Conservation (phyloP, 2,329 filamentous ascomycete species). For the Botryosphaeria dothidea region DNA sequence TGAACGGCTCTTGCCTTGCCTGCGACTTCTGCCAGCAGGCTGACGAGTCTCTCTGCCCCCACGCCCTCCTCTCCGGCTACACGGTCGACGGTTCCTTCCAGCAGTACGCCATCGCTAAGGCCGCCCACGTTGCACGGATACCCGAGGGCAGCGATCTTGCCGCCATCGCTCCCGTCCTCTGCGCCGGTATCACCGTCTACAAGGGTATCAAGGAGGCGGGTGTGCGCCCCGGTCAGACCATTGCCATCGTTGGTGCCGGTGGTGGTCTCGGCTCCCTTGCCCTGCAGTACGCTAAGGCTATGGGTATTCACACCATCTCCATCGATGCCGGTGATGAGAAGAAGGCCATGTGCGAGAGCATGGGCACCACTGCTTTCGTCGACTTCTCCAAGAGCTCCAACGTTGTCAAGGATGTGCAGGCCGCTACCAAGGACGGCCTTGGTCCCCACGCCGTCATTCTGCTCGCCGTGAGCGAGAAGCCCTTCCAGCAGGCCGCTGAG, state of each 20-base stretch:
- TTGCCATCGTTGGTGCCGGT: constrained; percentile 84
- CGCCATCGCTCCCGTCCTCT: constrained; percentile 76
- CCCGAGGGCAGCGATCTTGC: constrained; percentile 76
- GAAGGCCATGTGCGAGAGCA: constrained; percentile 62
- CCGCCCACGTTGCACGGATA: constrained; percentile 79
- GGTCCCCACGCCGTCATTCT: constrained; percentile 87
- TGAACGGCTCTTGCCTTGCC: constrained; percentile 81
- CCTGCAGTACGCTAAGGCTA: constrained; percentile 85
- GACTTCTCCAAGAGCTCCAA: constrained; percentile 79
- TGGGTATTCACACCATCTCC: constrained; percentile 80
- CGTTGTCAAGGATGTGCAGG: constrained; percentile 81
- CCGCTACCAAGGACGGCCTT: constrained; percentile 73
- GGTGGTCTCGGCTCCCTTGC: constrained; percentile 80
- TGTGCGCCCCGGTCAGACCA: constrained; percentile 70
- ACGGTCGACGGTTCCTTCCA: constrained; percentile 93
- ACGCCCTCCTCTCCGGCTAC: constrained; percentile 80
- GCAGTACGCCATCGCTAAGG: constrained; percentile 87
- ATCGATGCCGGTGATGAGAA: constrained; percentile 86
- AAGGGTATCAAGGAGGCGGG: constrained; percentile 87
- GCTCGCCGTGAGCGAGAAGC: constrained; percentile 83
- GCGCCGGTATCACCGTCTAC: constrained; percentile 86
- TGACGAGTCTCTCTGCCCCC: constrained; percentile 80
- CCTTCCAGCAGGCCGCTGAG: constrained; percentile 89
- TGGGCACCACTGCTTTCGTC: constrained; percentile 73
- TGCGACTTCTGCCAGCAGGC: constrained; percentile 76